Conservation (phyloP, 139 green algal species). For the Axilococcus clingmanii region DNA sequence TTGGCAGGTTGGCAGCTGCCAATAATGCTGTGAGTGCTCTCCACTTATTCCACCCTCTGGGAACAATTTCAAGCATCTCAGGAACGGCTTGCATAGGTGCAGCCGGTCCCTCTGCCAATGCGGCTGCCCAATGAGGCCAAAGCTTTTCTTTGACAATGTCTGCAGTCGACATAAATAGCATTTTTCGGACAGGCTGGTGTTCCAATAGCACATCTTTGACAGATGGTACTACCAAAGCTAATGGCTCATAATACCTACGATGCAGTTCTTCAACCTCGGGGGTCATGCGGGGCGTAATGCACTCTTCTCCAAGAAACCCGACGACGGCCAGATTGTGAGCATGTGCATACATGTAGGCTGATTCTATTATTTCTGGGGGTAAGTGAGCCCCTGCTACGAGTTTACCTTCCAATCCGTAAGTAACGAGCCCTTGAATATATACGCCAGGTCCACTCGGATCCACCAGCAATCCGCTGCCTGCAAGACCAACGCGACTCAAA, state of each 20-base stretch:
- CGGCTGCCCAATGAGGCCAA: conserved; percentile 46
- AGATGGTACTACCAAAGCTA: conserved; percentile 27
- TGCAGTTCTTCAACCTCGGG: conserved; percentile 55
- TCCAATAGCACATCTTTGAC: conserved; percentile 40
- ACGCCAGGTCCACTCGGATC: conserved; percentile 48
- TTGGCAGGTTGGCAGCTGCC: not conserved
- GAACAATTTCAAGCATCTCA: conserved; percentile 91
- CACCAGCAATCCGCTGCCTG: conserved; percentile 52
- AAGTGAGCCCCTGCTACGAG: conserved; percentile 29
- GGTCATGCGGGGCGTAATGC: conserved; percentile 51
- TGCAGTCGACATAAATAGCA: conserved; percentile 74
- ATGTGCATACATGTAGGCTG: conserved; percentile 41
- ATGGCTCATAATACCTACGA: conserved; percentile 75
- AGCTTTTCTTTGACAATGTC: conserved; percentile 32
- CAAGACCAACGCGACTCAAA: conserved; percentile 42
- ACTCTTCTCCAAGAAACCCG: conserved; percentile 83
- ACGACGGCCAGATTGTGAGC: conserved; percentile 25
- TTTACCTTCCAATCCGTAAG: conserved; percentile 41
- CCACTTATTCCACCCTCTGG: conserved; percentile 82
- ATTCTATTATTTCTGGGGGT: conserved; percentile 37
- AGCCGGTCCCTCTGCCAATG: conserved; percentile 15
- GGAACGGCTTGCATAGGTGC: conserved; percentile 71
- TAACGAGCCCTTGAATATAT: conserved; percentile 78
- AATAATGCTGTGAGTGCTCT: conserved; percentile 40
- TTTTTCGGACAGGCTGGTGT: conserved; percentile 54